Conservation (phyloP, 1,284 basidiomycete species). For the Trichosporon asahii region DNA sequence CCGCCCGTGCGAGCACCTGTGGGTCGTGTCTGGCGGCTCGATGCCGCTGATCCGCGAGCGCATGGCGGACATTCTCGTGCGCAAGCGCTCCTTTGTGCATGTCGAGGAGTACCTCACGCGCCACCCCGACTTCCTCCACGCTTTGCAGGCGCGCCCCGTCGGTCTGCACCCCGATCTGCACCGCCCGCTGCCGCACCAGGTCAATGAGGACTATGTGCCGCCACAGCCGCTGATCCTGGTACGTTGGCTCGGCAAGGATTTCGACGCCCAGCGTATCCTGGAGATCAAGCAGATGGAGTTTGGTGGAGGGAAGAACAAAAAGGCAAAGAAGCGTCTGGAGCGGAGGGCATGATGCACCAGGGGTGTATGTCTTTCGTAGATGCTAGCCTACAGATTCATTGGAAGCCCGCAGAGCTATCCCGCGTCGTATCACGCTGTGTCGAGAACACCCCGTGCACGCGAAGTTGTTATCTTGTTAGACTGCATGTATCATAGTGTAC, state of each 20-base stretch:
- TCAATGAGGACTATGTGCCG: conserved; percentile 20
- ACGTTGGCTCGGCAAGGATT: conserved; percentile 49
- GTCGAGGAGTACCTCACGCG: conserved; percentile 52
- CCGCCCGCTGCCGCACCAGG: conserved; percentile 24
- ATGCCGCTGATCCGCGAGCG: conserved; percentile 48
- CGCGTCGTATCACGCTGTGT: neutral
- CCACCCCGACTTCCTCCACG: conserved; percentile 46
- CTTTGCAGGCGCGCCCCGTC: conserved; percentile 43
- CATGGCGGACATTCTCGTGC: conserved; percentile 47
- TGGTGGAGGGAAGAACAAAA: conserved; percentile 46
- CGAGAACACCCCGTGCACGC: neutral
- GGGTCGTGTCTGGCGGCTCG: conserved; percentile 48
- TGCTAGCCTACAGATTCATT: neutral
- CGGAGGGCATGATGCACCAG: neutral
- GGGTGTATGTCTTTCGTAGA: neutral
- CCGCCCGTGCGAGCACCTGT: conserved; percentile 49
- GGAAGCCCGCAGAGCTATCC: too few relatives aligned
- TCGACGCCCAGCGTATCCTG: conserved; percentile 42
- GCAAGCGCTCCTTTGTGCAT: conserved; percentile 48
- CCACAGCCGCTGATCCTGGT: conserved; percentile 45
- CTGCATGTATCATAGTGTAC: conserved; percentile 6
- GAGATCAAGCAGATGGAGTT: conserved; percentile 52
- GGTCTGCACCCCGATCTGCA: conserved; percentile 48
- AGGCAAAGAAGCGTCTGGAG: conserved; percentile 32
- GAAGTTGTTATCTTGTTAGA: neutral